phyloP scores from a whole-genome alignment of 257 asterid species.

The Penstemon barbatus region DNA sequence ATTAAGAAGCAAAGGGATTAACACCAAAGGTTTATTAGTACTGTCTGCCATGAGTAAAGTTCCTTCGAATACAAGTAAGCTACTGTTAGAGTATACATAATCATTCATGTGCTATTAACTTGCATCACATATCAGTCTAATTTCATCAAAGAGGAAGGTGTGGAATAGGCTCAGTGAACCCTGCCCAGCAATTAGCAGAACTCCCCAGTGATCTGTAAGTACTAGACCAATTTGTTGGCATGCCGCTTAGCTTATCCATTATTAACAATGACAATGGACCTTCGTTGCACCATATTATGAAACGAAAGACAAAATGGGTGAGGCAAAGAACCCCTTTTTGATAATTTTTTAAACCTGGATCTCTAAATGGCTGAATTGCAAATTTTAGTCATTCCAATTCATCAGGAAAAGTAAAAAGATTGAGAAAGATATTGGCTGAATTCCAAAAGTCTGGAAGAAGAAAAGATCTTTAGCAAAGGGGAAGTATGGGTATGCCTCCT shows the following conservation, averaged over 20 bases:
- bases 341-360: not conserved
- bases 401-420: not conserved
- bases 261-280: no score
- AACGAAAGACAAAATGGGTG: no score
- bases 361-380: not conserved
- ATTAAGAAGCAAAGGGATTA: no score
- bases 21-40: not conserved
- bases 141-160: not conserved
- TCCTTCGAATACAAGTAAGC: not conserved
- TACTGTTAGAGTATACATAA: no score
- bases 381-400: not conserved
- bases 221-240: no score
- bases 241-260: no score
- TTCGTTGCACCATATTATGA: no score
- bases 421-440: not conserved
- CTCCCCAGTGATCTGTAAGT: not conserved
- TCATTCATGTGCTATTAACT: not conserved
- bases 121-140: conserved; percentile 1
- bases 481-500: not conserved
- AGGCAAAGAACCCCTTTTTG: not conserved
- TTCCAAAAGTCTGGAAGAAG: conserved; percentile 3
- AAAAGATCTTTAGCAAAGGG: not conserved
- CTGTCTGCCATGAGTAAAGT: conserved; percentile 19
- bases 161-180: conserved; percentile 2
- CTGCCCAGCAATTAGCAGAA: conserved; percentile 9